Conservation (phyloP, 2,329 filamentous ascomycete genomes). For the Epichloe glyceriae region DNA sequence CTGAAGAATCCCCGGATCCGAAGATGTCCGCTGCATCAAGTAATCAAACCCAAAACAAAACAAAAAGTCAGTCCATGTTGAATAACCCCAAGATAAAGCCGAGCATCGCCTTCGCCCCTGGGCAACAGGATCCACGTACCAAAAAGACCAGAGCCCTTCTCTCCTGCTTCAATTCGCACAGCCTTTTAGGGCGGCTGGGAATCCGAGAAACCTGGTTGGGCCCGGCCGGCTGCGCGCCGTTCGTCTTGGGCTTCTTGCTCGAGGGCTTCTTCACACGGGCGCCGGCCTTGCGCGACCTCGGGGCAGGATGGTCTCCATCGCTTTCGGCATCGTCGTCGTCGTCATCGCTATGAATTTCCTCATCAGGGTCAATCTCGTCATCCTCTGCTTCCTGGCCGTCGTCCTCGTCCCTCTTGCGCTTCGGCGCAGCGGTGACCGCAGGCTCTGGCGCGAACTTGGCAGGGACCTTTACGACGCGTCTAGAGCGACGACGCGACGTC, state of each 20-base stretch:
- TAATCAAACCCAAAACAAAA: slow-evolving; percentile 9
- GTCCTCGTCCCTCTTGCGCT: slow-evolving; percentile 44
- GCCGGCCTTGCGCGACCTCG: slow-evolving; percentile 26
- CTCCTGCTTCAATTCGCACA: slow-evolving; percentile 36
- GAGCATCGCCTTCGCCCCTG: neutral
- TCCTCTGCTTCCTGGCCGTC: slow-evolving; percentile 35
- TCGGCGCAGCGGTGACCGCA: slow-evolving; percentile 27
- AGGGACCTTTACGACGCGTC: slow-evolving; percentile 51
- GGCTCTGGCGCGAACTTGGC: slow-evolving; percentile 45
- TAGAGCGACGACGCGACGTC: slow-evolving; percentile 50
- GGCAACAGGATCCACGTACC: slow-evolving; percentile 24
- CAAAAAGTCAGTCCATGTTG: neutral
- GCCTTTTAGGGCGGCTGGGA: slow-evolving; percentile 44
- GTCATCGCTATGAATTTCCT: slow-evolving; percentile 18
- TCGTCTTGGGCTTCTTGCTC: slow-evolving; percentile 51
- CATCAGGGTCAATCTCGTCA: slow-evolving; percentile 34
- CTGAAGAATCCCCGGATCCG: slow-evolving; percentile 40
- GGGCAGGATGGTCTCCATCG: slow-evolving; percentile 26
- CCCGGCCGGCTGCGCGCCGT: slow-evolving; percentile 33
- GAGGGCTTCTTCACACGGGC: slow-evolving; percentile 41
- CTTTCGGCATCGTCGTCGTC: slow-evolving; percentile 31
- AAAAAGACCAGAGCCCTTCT: slow-evolving; percentile 41
- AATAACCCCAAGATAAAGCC: neutral
- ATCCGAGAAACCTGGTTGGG: slow-evolving; percentile 28
- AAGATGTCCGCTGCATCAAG: slow-evolving; percentile 45